Evolutionary conservation across 139 green algal genomes (phyloP), one percentile per base, ranked within the genome.

Genomic region (Marvania coccoides): DNA sequence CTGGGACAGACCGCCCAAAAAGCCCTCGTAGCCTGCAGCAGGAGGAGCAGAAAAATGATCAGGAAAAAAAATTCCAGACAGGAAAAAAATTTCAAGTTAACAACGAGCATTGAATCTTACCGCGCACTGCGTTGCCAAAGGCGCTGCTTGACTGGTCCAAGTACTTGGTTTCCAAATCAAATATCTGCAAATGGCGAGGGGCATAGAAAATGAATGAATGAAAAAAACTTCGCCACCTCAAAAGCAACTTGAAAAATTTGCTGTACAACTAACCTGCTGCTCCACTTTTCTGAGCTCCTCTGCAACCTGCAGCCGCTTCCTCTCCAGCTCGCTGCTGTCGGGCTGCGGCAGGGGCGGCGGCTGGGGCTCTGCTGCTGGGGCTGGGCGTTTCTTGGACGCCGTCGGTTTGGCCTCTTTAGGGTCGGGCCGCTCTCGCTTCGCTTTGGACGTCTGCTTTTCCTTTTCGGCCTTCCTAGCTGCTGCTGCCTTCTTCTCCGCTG

Each of bases 131-230:
- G 39, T 87, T 89, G 15, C 83, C 83, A 38, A 73, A 78, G 5
- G 73, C 69, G 23, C 75, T 83, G 28, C 77, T 70, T 24, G 35
- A 54, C 0, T 70, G 70, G 26, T 81, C 72, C 24, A 89, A 60
- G 67, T 89, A 89, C 34, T 83, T 80, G 4, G 75, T 77, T 57
- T 89, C 83, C 36, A 89, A 57, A 36, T 81, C 72, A 15, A 74
- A 81, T 28, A 89, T 89, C 81, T 88, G 72, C 65, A 54, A 12
- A 15, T 10, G 40, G 4, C 1, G 8, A 10, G 10, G 6, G 24
- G 35, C 19, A 66, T 28, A 5, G 5, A 29, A n/a, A 23, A 30
- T 3, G 9, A 15, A 3, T 23, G 12, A 2, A 1, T 28, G 6
- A 65, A 51, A 10, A 29, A 33, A 5, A 3, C 7, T 31, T 51